These are phyloP conservation scores for Solanum tarapatanum DNA, from an alignment of 257 asterid genomes.

Conservation along the genomic window DNA sequence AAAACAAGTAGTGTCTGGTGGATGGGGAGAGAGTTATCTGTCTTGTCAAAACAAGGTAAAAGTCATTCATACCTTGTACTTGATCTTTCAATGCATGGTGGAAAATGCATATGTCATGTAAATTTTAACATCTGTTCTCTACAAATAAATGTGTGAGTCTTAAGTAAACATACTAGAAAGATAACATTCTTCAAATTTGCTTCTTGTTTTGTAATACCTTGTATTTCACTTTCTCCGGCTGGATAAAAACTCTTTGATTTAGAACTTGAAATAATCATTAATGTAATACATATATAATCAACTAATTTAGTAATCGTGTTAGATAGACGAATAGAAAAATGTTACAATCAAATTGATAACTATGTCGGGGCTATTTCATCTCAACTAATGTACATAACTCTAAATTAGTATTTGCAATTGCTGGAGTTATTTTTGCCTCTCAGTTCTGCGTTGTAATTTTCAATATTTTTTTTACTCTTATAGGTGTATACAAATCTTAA, in stretches of 20 bases:
- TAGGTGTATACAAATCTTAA: neutral
- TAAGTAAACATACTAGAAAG: neutral
- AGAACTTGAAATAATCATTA: neutral
- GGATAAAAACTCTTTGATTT: neutral
- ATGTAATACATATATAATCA: neutral
- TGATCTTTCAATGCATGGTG: neutral
- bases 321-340: neutral
- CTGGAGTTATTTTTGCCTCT: neutral
- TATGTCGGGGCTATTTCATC: neutral
- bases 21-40: constrained; percentile 97
- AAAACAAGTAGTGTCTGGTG: constrained; percentile 80
- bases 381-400: neutral
- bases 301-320: neutral
- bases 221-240: neutral
- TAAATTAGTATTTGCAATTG: neutral
- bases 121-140: neutral
- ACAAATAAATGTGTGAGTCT: neutral
- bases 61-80: neutral
- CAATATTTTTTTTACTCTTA: neutral
- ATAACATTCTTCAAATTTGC: neutral
- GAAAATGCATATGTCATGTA: neutral
- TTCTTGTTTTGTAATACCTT: neutral
- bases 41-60: constrained; percentile 85
- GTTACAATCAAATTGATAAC: neutral
- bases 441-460: neutral